Base-by-base conservation (phyloP, 2,329 filamentous ascomycete genomes). In the Colletotrichum spinosum region DNA sequence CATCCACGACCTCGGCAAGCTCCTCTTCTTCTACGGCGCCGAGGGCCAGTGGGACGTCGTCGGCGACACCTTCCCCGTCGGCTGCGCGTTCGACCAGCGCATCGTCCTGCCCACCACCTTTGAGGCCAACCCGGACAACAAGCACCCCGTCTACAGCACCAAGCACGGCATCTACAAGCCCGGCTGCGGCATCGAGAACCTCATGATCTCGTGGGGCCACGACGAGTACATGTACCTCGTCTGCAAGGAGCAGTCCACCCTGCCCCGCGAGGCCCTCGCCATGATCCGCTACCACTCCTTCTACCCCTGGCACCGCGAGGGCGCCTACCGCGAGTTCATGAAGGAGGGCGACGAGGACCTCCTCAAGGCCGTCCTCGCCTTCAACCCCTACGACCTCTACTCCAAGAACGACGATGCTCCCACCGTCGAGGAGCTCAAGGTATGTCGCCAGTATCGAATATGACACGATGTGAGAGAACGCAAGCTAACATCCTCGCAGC, bases 231-330 rank as follows among this genome's bases (percentile, higher is more conserved):
- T 95, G 51, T 97, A 97, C 83, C 90, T 93, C 73, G 90, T 97
- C 67, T 88, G 92, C 79, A 94, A 93, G 82, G 90, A 92, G 68
- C 93, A 97, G 83, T 90, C 87, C 53, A 90, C 83, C 0, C 84
- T 97, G 48, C 94, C 94, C 0, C 84, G 86, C 51, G 93, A 97
- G 84, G 92, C 91, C 0, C 85, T 97, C 10, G 94, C 93, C 67
- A 97, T 97, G 92, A 96, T 97, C 76, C 85, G 94, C 60, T 97
- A 97, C 80, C 94, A 97, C 80, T 93, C 90, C 6, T 97, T 97
- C 80, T 97, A 97, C 79, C 90, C 94, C 13, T 97, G 93, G 94
- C 94, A 97, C 80, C 88, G 85, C 67, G 90, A 91, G 76, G 90
- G 90, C 59, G 93, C 92, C 7, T 97, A 97, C 80, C 78, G 79